Conservation (phyloP, 495 filamentous ascomycete genomes). For the Neurospora intermedia region DNA sequence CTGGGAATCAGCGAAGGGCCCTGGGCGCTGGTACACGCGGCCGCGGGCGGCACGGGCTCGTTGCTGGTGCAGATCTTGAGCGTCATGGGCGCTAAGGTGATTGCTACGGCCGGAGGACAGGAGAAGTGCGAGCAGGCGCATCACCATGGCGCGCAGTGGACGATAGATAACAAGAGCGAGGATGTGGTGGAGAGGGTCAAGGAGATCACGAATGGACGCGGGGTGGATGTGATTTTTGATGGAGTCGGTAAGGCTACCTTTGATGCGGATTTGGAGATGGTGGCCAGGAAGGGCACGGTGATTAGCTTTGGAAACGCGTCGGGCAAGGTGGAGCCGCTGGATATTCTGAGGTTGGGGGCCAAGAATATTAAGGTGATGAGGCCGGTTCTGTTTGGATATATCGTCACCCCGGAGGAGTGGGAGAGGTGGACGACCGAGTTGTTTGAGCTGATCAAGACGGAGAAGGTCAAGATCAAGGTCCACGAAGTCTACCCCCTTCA, state of each 20-base stretch:
- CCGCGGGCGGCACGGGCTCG: slow-evolving; percentile 78
- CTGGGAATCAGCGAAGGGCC: slow-evolving; percentile 39
- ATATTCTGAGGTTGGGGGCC: slow-evolving; percentile 51
- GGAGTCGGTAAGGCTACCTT: slow-evolving; percentile 83
- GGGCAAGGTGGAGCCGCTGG: slow-evolving; percentile 68
- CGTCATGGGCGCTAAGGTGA: slow-evolving; percentile 63
- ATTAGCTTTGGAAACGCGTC: slow-evolving; percentile 79
- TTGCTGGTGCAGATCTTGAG: slow-evolving; percentile 68
- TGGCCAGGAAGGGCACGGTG: slow-evolving; percentile 75
- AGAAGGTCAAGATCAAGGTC: slow-evolving; percentile 61
- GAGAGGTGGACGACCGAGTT: slow-evolving; percentile 62
- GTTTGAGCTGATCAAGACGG: slow-evolving; percentile 56
- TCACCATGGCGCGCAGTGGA: slow-evolving; percentile 56
- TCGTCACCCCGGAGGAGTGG: slow-evolving; percentile 67
- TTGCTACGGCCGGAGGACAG: slow-evolving; percentile 67
- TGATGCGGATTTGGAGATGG: slow-evolving; percentile 66
- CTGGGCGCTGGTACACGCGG: slow-evolving; percentile 82
- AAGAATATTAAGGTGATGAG: slow-evolving; percentile 78
- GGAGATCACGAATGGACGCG: slow-evolving; percentile 59
- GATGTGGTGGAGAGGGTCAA: slow-evolving; percentile 54
- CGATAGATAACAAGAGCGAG: slow-evolving; percentile 61
- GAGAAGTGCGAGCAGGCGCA: slow-evolving; percentile 66
- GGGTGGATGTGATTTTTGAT: slow-evolving; percentile 78
- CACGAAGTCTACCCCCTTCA: slow-evolving; percentile 76
- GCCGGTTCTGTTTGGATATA: slow-evolving; percentile 64